Base-by-base conservation (phyloP, 371 early-diverging fungal genomes). In the Amoeboaphelidium occidentale region DNA sequence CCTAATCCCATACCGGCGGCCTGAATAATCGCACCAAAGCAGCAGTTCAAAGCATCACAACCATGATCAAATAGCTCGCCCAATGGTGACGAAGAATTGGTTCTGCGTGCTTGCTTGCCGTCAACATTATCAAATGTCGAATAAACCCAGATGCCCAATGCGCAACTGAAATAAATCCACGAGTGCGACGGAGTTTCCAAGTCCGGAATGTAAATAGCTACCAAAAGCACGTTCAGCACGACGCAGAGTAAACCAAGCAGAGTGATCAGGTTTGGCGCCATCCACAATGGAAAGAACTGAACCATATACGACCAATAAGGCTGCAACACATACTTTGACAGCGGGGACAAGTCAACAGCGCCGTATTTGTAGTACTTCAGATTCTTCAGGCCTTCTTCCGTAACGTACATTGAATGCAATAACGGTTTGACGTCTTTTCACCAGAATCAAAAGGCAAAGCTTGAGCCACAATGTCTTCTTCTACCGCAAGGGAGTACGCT, bases 221-320 rank as follows among this genome's bases (percentile, higher is more conserved):
- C 64, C 58, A 73, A 51, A 10, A 68, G 53, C 27, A 91, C 62
- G 62, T 86, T 84, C 45, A 75, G 55, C 14, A 90, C 56, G 58
- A 88, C 82, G 55, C 84, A 89, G 46, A 76, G 58, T 48, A 96
- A 74, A 21, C 98, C 98, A 48, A 78, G 71, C 48, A 97, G 68
- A 13, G 98, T 98, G 54, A 98, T 92, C 53, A 88, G 60, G 63
- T 97, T 98, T 44, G 98, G 98, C 80, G 92, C 90, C 68, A 94
- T 75, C 79, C 83, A 81, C 55, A 72, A 61, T 26, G 94, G 97
- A 59, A 94, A 83, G 42, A 81, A 58, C 4, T 75, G 71, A 14
- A 89, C 77, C n/a, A 79, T 69, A 66, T 74, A 75, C 58, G 79
- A 79, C 84, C 87, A 90, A 62, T 91, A 90, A 51, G 77, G 83